A percentile compares a stretch with the other conserved stretches of the same genome.
Evolutionary conservation across 2,329 filamentous ascomycete species (phyloP).

Genomic region (Sporothrix brunneoviolacea): DNA sequence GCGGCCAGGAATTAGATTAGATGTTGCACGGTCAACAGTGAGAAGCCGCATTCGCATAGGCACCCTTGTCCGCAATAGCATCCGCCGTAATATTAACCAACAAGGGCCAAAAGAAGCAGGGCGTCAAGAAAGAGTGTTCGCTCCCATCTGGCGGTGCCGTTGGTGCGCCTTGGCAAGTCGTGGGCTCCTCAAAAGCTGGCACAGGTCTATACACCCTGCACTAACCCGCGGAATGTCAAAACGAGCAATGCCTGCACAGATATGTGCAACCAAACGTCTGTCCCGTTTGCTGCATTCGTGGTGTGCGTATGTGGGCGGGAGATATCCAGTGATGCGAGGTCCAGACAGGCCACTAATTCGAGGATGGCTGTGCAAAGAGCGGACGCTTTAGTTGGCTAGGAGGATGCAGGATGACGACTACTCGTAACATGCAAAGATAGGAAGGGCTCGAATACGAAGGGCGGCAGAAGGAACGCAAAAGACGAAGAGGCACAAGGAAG

Average conservation of each 20-base stretch:
- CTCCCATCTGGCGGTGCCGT: slow-evolving; percentile 6
- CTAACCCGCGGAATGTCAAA: too few species aligned
- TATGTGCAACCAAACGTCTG: too few species aligned
- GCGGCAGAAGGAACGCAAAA: background rate
- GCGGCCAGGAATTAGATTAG: slow-evolving; percentile 4
- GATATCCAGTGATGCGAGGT: background rate
- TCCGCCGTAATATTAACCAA: slow-evolving; percentile 1
- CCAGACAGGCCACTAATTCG: background rate
- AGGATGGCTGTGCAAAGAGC: slow-evolving; percentile 13
- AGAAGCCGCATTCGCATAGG: slow-evolving; percentile 9
- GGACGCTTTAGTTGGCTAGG: slow-evolving; percentile 4
- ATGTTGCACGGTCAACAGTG: slow-evolving; percentile 10
- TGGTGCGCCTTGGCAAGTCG: too few species aligned
- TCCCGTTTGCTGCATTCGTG: too few species aligned
- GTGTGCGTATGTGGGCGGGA: background rate
- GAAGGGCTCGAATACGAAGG: background rate
- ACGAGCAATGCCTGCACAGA: too few species aligned
- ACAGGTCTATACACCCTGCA: too few species aligned
- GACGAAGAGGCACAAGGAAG: background rate
- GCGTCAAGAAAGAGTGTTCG: background rate
- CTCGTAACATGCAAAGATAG: slow-evolving; percentile 2
- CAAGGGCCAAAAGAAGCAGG: background rate
- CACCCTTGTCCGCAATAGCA: background rate
- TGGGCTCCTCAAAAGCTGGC: too few species aligned
- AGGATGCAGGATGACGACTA: slow-evolving; percentile 14